These are phyloP conservation scores for Gaeumannomyces tritici DNA, from an alignment of 2,329 filamentous ascomycete genomes.

Conservation along the genomic window DNA sequence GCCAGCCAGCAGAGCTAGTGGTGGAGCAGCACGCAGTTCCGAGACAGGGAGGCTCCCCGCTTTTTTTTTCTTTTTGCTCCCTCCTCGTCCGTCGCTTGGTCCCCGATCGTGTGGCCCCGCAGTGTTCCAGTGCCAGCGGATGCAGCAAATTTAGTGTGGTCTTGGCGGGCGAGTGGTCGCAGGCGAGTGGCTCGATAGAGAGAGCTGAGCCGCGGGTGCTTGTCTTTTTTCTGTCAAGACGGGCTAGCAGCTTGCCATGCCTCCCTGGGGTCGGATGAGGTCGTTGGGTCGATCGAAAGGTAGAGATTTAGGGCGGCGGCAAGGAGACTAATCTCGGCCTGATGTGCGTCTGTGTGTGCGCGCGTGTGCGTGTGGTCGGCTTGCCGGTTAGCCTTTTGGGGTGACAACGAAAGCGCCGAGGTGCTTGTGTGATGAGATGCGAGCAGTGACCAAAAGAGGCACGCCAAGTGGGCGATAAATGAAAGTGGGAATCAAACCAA, in stretches of 20 bases:
- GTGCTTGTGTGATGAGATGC: not conserved
- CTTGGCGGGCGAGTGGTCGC: not conserved
- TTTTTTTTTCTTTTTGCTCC: not conserved
- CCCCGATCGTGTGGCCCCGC: not conserved
- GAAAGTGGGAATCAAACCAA: not conserved
- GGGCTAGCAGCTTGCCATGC: not conserved
- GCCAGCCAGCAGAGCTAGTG: not conserved
- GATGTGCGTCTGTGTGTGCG: not conserved
- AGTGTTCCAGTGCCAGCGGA: constrained; percentile 1
- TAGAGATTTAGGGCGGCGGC: not conserved
- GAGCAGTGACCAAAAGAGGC: not conserved
- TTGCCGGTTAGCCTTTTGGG: not conserved
- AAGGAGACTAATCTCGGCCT: not conserved
- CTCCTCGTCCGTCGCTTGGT: not conserved
- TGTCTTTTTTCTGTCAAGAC: not conserved
- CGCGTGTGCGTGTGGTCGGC: not conserved
- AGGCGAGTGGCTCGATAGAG: not conserved
- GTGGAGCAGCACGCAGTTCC: not conserved
- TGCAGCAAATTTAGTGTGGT: not conserved
- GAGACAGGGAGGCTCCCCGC: not conserved
- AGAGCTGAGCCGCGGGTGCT: not conserved
- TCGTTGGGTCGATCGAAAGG: not conserved
- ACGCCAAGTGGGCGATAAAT: not conserved
- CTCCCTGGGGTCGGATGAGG: not conserved
- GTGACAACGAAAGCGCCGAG: not conserved